phyloP scores from a whole-genome alignment of 1,284 basidiomycete species.

The Lignosus rhinocerotis region DNA sequence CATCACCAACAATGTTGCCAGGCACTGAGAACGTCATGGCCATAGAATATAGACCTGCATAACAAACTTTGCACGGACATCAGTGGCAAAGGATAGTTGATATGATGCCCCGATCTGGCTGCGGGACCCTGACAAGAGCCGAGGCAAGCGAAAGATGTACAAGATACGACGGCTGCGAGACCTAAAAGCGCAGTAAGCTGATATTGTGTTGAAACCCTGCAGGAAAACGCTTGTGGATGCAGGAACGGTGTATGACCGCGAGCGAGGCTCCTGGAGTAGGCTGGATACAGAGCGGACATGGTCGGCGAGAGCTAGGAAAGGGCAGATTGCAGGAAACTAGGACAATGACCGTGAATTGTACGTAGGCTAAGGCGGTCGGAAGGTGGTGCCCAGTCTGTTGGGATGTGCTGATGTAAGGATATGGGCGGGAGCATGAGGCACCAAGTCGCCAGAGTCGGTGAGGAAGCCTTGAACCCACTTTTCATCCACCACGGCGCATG shows the following conservation, averaged over 20 bases:
- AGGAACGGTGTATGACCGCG: conserved; percentile 5
- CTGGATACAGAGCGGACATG: not conserved
- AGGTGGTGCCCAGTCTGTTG: not conserved
- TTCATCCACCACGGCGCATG: not conserved
- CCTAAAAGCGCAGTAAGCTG: too few species aligned
- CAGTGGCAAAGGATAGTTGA: not conserved
- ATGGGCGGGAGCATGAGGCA: not conserved
- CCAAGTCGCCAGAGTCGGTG: not conserved
- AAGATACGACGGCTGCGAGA: not conserved
- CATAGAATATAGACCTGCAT: not conserved
- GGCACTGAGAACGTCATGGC: not conserved
- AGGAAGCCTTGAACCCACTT: not conserved
- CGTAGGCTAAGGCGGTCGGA: not conserved
- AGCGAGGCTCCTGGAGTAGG: conserved; percentile 8
- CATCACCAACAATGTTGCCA: not conserved
- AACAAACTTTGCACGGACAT: not conserved
- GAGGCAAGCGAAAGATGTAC: not conserved
- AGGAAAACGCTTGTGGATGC: too few species aligned
- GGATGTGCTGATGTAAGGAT: conserved; percentile 8
- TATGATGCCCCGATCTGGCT: not conserved
- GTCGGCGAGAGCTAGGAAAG: not conserved
- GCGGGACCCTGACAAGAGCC: not conserved
- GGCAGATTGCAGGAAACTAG: not conserved
- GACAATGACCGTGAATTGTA: too few species aligned
- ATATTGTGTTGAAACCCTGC: too few species aligned